Conservation (phyloP, 129 eudicot species). For the Erigeron canadensis region DNA sequence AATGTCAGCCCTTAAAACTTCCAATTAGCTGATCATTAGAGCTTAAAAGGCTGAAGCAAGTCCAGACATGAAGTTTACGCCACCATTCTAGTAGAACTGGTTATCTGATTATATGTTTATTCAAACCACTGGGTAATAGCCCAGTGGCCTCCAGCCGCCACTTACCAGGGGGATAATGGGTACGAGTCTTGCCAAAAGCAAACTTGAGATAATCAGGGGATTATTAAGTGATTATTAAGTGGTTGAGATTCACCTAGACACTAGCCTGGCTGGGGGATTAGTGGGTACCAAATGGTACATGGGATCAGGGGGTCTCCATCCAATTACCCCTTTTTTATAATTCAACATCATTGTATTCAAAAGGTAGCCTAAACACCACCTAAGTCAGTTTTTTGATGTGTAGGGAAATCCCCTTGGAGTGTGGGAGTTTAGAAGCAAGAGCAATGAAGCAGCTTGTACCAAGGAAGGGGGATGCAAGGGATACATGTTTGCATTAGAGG, state of each 20-base stretch:
- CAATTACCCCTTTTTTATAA: background rate
- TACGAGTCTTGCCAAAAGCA: too few relatives aligned
- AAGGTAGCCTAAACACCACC: background rate
- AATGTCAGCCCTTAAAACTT: background rate
- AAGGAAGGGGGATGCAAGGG: constrained; percentile 70
- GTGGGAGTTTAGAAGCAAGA: constrained; percentile 75
- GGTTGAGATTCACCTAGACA: too few relatives aligned
- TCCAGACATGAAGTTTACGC: background rate
- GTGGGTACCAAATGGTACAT: too few relatives aligned
- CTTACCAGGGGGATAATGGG: too few relatives aligned
- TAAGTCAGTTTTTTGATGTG: constrained; percentile 13
- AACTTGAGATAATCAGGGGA: too few relatives aligned
- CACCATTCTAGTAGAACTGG: too few relatives aligned
- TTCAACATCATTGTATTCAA: background rate
- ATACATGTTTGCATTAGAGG: constrained; percentile 65
- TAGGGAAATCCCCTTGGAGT: constrained; percentile 53
- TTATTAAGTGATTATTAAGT: too few relatives aligned
- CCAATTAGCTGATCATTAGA: background rate
- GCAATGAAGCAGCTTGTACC: constrained; percentile 46
- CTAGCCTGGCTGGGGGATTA: too few relatives aligned
- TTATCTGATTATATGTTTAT: too few relatives aligned
- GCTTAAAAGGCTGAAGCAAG: constrained; percentile 2
- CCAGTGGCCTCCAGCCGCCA: too few relatives aligned
- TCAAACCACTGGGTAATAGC: too few relatives aligned
- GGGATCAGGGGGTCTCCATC: too few relatives aligned